These are phyloP conservation scores for Hypoxylon cercidicola DNA, from an alignment of 495 filamentous ascomycete genomes.

Conservation along the genomic window DNA sequence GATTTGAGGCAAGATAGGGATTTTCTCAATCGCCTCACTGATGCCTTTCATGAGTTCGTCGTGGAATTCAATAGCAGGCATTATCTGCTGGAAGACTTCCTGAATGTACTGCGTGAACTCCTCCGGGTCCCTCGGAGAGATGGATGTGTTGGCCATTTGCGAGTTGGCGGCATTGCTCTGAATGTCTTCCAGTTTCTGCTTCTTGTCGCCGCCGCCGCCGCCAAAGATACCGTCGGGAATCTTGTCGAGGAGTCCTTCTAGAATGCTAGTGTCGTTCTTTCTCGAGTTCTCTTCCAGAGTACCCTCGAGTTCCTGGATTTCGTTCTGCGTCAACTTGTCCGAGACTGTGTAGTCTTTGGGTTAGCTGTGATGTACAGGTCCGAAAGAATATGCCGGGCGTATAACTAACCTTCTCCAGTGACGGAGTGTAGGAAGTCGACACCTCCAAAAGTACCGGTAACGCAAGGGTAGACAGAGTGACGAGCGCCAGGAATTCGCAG, in stretches of 20 bases:
- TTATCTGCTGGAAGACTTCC: constrained; percentile 76
- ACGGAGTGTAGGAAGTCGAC: constrained; percentile 89
- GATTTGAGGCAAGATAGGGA: constrained; percentile 80
- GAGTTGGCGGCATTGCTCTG: constrained; percentile 73
- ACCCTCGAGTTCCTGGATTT: constrained; percentile 82
- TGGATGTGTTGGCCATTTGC: constrained; percentile 70
- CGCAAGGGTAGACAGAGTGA: constrained; percentile 74
- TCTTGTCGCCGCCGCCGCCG: constrained; percentile 71
- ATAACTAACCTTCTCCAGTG: constrained; percentile 71
- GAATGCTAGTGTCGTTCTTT: constrained; percentile 66
- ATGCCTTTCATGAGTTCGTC: constrained; percentile 85
- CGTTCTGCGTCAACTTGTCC: constrained; percentile 88
- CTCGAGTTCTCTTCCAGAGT: constrained; percentile 70
- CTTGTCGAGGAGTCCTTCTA: constrained; percentile 79
- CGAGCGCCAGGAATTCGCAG: constrained; percentile 72
- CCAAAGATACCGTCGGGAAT: constrained; percentile 82
- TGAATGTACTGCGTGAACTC: constrained; percentile 75
- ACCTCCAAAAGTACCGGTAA: constrained; percentile 92
- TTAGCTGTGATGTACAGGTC: constrained; percentile 9
- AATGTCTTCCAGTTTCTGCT: constrained; percentile 71
- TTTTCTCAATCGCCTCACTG: constrained; percentile 77
- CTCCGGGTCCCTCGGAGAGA: constrained; percentile 79
- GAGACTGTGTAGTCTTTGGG: constrained; percentile 59
- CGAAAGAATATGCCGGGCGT: background rate
- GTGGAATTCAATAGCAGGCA: constrained; percentile 87